Percentiles rank a stretch among this genome's conserved stretches.
Conservation (phyloP, 192 early-diverging fungal species). For the Coemansia sp. region DNA sequence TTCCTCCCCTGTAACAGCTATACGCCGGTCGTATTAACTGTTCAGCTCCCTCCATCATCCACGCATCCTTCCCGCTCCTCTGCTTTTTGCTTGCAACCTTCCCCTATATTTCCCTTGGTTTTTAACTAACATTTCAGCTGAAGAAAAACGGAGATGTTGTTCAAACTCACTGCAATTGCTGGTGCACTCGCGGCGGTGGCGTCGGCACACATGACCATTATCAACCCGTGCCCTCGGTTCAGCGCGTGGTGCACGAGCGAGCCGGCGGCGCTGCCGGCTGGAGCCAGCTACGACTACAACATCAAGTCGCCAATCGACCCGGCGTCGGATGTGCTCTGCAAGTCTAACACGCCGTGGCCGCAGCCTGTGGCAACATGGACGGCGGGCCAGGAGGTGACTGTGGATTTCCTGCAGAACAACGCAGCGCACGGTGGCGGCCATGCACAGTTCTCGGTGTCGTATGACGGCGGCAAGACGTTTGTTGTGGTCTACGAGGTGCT, state of each 20-base stretch:
- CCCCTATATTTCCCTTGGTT: neutral
- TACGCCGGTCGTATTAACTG: constrained; percentile 5
- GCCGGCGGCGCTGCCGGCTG: constrained; percentile 37
- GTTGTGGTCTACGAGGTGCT: constrained; percentile 57
- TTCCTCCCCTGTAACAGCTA: neutral
- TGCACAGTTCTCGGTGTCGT: constrained; percentile 61
- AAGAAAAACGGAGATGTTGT: constrained; percentile 14
- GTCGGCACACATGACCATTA: constrained; percentile 41
- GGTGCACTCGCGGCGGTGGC: constrained; percentile 2
- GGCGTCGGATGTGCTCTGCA: constrained; percentile 42
- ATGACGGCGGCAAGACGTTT: constrained; percentile 55
- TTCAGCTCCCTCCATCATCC: neutral
- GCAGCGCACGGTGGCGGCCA: constrained; percentile 60
- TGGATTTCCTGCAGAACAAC: constrained; percentile 27
- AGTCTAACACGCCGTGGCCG: constrained; percentile 35
- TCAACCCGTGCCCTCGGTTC: constrained; percentile 43
- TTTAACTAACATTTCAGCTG: neutral
- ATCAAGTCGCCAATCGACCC: constrained; percentile 34
- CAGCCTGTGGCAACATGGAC: constrained; percentile 34
- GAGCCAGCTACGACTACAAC: constrained; percentile 45
- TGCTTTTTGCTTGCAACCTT: neutral
- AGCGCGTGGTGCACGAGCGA: constrained; percentile 23
- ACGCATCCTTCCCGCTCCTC: neutral
- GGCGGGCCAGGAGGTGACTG: constrained; percentile 44
- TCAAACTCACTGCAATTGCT: constrained; percentile 6